Evolutionary conservation across 2,329 filamentous ascomycete species (phyloP), one percentile per base, ranked within the genome.

Genomic region (Didymellaceae sp.): DNA sequence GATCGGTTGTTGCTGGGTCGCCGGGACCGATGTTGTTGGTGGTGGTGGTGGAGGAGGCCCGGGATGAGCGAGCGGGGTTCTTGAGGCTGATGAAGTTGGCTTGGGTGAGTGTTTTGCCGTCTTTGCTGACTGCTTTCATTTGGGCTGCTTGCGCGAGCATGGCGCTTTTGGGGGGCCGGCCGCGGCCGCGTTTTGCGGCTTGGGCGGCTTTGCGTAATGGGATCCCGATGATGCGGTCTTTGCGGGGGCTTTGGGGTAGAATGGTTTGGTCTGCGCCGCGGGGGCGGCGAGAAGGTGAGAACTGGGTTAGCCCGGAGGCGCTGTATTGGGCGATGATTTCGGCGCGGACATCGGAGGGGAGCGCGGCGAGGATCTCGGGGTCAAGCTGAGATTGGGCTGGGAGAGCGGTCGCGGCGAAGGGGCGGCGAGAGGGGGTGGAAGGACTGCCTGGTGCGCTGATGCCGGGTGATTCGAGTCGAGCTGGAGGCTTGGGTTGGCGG

Each of bases 341-440:
- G 1, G 86, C 84, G 55, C 92, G 89, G 68, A 99, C 85, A 55
- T 96, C 91, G 28, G 88, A 86, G 0, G 94, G 94, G 1, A 99
- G 78, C 1, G 89, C 90, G 32, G 87, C 83, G 55, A 97, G 87
- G 2, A 91, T 89, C 32, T 93, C 90, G 0, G 86, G 86, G 65
- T 99, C 94, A 16, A 97, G 80, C 61, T 96, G 90, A 0, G 91
- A 87, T 20, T 90, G 86, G 1, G 78, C 78, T 2, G 84, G 84
- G 3, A 86, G 72, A 6, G 76, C 65, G 21, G 75, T 70, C 20
- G 69, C 64, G 21, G 66, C 45, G 31, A 70, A 69, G 3, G 65
- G 59, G 13, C 43, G 30, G 22, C 62, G 66, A 4, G 58, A 55
- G 9, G 62, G 61, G 2, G 58, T 62, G 4, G 32, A 55, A 6